Evolutionary conservation across 2,329 filamentous ascomycete genomes (phyloP).

Genomic region (Trichoderma brevicompactum): DNA sequence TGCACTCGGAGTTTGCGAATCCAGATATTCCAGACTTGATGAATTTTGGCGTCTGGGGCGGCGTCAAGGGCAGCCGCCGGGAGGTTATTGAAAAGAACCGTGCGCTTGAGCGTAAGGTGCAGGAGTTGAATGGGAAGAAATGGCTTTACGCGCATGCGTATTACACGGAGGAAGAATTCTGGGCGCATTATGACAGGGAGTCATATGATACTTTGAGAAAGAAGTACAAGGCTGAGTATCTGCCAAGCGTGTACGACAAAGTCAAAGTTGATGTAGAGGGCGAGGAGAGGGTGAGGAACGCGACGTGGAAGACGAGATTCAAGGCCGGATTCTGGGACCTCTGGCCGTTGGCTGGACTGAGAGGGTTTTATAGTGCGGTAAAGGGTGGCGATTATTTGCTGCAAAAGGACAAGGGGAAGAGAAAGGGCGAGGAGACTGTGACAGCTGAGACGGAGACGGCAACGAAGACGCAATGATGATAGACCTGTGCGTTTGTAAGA

Average conservation of each 20-base stretch:
- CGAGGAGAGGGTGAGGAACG: conserved; percentile 39
- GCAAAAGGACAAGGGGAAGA: conserved; percentile 39
- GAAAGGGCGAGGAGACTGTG: conserved; percentile 4
- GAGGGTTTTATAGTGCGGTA: conserved; percentile 52
- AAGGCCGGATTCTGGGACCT: conserved; percentile 36
- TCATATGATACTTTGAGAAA: conserved; percentile 63
- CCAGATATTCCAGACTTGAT: conserved; percentile 50
- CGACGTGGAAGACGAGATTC: conserved; percentile 41
- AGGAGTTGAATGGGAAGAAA: conserved; percentile 66
- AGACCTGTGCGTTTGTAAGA: neutral
- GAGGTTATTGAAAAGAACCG: conserved; percentile 61
- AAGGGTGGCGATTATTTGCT: conserved; percentile 53
- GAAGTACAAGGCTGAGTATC: conserved; percentile 61
- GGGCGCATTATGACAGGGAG: conserved; percentile 63
- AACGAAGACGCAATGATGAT: conserved; percentile 1
- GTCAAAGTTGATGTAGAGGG: conserved; percentile 56
- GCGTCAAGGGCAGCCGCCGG: conserved; percentile 46
- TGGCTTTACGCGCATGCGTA: conserved; percentile 73
- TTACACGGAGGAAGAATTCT: conserved; percentile 71
- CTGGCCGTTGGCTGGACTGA: conserved; percentile 52
- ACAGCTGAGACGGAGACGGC: neutral
- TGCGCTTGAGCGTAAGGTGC: conserved; percentile 62
- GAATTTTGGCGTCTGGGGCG: conserved; percentile 68
- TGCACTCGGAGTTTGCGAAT: conserved; percentile 53
- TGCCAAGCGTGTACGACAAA: conserved; percentile 71